Percentiles rank a stretch among this genome's conserved stretches.
phyloP scores from a whole-genome alignment of 202 grass and related monocot genomes.

The Brachypodium distachyon region DNA sequence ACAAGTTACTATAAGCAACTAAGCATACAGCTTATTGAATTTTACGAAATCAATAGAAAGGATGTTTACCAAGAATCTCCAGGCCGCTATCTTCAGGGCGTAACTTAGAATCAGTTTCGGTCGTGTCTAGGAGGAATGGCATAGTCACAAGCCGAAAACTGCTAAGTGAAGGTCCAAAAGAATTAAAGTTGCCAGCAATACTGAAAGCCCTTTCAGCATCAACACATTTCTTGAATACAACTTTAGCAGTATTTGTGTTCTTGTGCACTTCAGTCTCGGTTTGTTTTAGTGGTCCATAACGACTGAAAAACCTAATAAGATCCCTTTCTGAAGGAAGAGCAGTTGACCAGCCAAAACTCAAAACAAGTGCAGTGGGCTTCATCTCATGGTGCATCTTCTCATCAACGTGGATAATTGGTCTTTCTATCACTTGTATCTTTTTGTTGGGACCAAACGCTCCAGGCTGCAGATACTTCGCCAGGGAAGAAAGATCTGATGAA shows the following conservation, averaged over 20 bases:
- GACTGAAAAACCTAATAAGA: constrained; percentile 57
- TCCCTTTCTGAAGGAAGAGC: constrained; percentile 56
- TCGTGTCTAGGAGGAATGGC: neutral
- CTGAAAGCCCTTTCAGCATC: constrained; percentile 79
- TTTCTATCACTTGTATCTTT: constrained; percentile 30
- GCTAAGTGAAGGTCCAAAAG: constrained; percentile 60
- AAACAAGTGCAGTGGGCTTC: constrained; percentile 58
- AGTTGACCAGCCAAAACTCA: constrained; percentile 49
- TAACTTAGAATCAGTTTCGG: neutral
- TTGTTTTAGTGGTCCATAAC: constrained; percentile 64
- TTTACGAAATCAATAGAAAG: neutral
- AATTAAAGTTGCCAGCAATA: constrained; percentile 43
- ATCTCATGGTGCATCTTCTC: constrained; percentile 53
- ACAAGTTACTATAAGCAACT: neutral
- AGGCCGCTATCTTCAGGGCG: neutral
- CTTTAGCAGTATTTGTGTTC: constrained; percentile 35
- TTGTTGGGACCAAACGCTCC: constrained; percentile 15
- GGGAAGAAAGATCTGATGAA: constrained; percentile 1
- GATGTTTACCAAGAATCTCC: constrained; percentile 9
- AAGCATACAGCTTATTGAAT: neutral
- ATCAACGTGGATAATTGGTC: constrained; percentile 50
- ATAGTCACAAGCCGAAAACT: constrained; percentile 63
- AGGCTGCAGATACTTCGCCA: constrained; percentile 26
- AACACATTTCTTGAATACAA: constrained; percentile 61
- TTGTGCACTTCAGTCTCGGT: constrained; percentile 46